Percentiles rank a stretch among this genome's conserved stretches.
Evolutionary conservation across 495 filamentous ascomycete species (phyloP).

Genomic region (Podospora anserina): DNA sequence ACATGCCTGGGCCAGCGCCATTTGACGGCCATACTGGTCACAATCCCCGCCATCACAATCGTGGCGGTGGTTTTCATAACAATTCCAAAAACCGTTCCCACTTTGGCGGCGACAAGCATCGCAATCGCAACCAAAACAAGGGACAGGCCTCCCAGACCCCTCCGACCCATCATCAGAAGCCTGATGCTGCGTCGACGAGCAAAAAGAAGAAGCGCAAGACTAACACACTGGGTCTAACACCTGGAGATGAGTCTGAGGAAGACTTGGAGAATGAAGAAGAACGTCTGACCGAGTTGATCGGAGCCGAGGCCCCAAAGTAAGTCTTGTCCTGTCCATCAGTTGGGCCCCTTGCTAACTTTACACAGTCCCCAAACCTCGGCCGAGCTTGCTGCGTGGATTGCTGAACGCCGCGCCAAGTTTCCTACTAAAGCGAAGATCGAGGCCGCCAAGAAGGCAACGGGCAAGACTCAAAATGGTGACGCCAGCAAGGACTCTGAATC

Average conservation of each 20-base stretch:
- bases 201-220: slow-evolving; percentile 78
- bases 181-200: slow-evolving; percentile 52
- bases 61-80: slow-evolving; percentile 39
- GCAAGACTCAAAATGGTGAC: slow-evolving; percentile 29
- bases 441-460: slow-evolving; percentile 45
- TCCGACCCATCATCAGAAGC: slow-evolving; percentile 57
- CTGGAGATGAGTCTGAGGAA: slow-evolving; percentile 65
- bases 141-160: slow-evolving; percentile 36
- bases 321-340: slow-evolving; percentile 27
- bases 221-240: slow-evolving; percentile 78
- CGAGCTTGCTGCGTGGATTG: slow-evolving; percentile 78
- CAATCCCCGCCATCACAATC: slow-evolving; percentile 34
- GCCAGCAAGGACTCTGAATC: slow-evolving; percentile 25
- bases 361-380: slow-evolving; percentile 45
- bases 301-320: slow-evolving; percentile 48
- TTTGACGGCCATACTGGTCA: slow-evolving; percentile 37
- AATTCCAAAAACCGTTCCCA: slow-evolving; percentile 32
- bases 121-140: slow-evolving; percentile 36
- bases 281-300: slow-evolving; percentile 62
- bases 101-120: slow-evolving; percentile 45
- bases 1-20: slow-evolving; percentile 24
- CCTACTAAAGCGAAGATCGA: slow-evolving; percentile 67
- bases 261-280: slow-evolving; percentile 73
- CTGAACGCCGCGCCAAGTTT: slow-evolving; percentile 71
- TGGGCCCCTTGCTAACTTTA: slow-evolving; percentile 28